phyloP scores from a whole-genome alignment of 1,139 yeast genomes.

The Wickerhamiella infanticola region DNA sequence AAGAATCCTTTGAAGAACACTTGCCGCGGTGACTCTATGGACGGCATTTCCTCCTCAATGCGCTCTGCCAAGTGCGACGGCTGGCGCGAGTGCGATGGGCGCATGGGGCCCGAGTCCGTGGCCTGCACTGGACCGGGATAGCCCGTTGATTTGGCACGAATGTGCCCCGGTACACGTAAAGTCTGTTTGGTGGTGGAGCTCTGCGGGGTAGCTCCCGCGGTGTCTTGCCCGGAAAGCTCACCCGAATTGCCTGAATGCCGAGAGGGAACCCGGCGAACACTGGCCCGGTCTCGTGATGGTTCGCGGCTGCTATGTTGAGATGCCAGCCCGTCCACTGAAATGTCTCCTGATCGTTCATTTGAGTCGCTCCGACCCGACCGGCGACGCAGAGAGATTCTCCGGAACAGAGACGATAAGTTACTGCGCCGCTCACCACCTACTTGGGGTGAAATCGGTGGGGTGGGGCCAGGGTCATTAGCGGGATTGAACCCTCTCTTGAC shows the following conservation, averaged over 20 bases:
- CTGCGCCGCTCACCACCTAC: background rate
- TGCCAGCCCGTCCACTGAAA: background rate
- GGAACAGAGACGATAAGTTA: constrained; percentile 5
- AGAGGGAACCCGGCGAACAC: background rate
- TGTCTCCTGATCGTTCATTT: constrained; percentile 2
- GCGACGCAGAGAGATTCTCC: constrained; percentile 11
- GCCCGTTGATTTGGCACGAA: constrained; percentile 14
- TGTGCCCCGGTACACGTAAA: background rate
- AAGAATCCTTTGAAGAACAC: constrained; percentile 87
- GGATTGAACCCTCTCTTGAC: background rate
- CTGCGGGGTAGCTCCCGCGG: constrained; percentile 3
- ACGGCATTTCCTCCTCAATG: constrained; percentile 52
- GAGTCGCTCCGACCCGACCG: constrained; percentile 1
- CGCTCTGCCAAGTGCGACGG: constrained; percentile 16
- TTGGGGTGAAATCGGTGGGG: background rate
- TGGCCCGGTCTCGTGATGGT: background rate
- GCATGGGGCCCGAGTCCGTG: background rate
- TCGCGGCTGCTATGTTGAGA: background rate
- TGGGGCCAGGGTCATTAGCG: background rate
- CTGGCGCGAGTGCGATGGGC: constrained; percentile 1
- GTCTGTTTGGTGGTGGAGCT: background rate
- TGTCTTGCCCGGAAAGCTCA: background rate
- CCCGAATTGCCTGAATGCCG: background rate
- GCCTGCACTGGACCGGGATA: constrained; percentile 5
- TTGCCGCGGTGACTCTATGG: constrained; percentile 85